These are phyloP conservation scores for Kluyveromyces lactis DNA, from an alignment of 805 yeast species.

Conservation along the genomic window DNA sequence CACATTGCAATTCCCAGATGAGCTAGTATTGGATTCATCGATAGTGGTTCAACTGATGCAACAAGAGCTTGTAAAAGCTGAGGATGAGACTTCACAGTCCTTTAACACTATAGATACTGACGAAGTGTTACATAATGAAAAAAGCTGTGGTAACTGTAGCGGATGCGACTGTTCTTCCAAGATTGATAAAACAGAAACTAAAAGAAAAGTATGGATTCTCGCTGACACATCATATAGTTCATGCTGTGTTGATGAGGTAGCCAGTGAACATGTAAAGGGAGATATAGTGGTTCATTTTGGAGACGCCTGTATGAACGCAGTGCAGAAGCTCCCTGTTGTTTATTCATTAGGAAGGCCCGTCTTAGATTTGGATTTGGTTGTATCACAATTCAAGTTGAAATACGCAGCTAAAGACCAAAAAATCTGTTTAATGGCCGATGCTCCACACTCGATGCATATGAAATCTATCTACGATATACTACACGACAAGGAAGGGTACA, in stretches of 20 bases:
- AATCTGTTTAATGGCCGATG: slow-evolving; percentile 65
- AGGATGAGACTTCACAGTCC: background rate
- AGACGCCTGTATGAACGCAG: slow-evolving; percentile 83
- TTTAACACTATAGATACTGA: background rate
- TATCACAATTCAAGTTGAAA: slow-evolving; percentile 33
- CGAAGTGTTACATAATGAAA: background rate
- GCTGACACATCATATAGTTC: slow-evolving; percentile 96
- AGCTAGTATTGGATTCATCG: slow-evolving; percentile 68
- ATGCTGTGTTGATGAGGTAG: slow-evolving; percentile 95
- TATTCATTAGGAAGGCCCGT: slow-evolving; percentile 72
- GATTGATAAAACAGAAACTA: background rate
- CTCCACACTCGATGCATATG: slow-evolving; percentile 51
- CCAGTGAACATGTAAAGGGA: slow-evolving; percentile 84
- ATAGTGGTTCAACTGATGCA: slow-evolving; percentile 52
- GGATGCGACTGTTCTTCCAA: background rate
- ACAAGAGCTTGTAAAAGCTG: slow-evolving; percentile 23
- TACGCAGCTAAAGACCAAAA: slow-evolving; percentile 35
- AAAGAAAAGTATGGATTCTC: slow-evolving; percentile 58
- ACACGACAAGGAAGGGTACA: slow-evolving; percentile 21
- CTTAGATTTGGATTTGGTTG: slow-evolving; percentile 36
- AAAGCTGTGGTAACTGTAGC: background rate
- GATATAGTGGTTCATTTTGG: slow-evolving; percentile 90
- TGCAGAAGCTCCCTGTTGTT: slow-evolving; percentile 61
- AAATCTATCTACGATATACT: slow-evolving; percentile 31
- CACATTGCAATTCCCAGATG: slow-evolving; percentile 89